A percentile compares a stretch with the other conserved stretches of the same genome.
phyloP scores from a whole-genome alignment of 768 basidiomycete species.

The Trametes punicea region DNA sequence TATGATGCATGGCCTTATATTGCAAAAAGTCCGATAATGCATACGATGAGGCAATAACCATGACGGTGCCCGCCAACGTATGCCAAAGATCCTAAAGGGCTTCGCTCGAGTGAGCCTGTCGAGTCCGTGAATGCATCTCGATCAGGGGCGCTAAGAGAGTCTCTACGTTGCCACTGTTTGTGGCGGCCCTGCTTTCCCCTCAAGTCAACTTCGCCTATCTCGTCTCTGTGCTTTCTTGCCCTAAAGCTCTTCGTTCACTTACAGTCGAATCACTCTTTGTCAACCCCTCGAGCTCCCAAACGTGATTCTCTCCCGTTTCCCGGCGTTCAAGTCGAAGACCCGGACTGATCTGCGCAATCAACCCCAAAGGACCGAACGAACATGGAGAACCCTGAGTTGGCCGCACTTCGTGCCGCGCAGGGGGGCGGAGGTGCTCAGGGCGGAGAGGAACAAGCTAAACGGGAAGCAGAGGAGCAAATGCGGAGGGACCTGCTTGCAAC shows the following conservation, averaged over 20 bases:
- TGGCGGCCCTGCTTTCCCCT: not conserved
- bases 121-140: not conserved
- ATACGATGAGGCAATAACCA: too few species aligned
- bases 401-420: constrained; percentile 42
- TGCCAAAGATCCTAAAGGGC: too few species aligned
- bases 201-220: constrained; percentile 6
- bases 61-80: too few species aligned
- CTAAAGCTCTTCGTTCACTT: not conserved
- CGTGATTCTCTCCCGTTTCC: not conserved
- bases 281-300: not conserved
- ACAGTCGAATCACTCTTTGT: not conserved
- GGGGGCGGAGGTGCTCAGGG: constrained; percentile 29
- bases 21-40: too few species aligned
- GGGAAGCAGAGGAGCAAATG: constrained; percentile 68
- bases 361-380: not conserved
- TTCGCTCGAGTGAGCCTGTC: too few species aligned
- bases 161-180: not conserved
- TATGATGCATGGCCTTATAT: too few species aligned
- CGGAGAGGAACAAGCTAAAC: constrained; percentile 52
- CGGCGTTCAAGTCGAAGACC: not conserved
- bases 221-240: not conserved
- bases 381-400: constrained; percentile 39
- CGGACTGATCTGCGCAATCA: not conserved
- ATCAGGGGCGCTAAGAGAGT: not conserved
- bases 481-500: constrained; percentile 74